Evolutionary conservation across 2,329 filamentous ascomycete species (phyloP).

Genomic region (Colletotrichum tamarilloi): DNA sequence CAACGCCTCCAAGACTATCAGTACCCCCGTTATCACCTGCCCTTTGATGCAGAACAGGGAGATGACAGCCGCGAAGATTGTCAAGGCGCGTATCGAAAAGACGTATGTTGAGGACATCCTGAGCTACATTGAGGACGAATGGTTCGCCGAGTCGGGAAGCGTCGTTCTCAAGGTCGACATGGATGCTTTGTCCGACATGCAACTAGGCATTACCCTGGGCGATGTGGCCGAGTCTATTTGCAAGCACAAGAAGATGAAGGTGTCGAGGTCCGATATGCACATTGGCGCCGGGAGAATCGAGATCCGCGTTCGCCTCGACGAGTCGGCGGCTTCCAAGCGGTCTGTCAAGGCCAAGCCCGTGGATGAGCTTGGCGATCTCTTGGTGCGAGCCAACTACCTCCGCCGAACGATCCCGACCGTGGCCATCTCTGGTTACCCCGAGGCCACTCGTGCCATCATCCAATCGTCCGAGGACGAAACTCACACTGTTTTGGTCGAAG

Average conservation of each 20-base stretch:
- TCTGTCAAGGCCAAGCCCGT: slow-evolving; percentile 58
- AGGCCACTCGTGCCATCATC: slow-evolving; percentile 88
- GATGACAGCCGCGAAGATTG: slow-evolving; percentile 85
- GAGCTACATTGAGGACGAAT: slow-evolving; percentile 86
- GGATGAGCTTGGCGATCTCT: slow-evolving; percentile 60
- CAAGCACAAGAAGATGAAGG: slow-evolving; percentile 85
- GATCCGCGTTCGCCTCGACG: slow-evolving; percentile 74
- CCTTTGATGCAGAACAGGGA: slow-evolving; percentile 80
- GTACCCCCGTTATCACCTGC: slow-evolving; percentile 92
- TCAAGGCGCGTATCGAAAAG: slow-evolving; percentile 95
- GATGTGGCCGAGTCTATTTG: slow-evolving; percentile 84
- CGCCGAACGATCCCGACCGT: slow-evolving; percentile 85
- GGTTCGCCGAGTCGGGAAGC: slow-evolving; percentile 80
- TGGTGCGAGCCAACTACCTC: slow-evolving; percentile 85
- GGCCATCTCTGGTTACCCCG: slow-evolving; percentile 90
- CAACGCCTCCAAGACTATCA: slow-evolving; percentile 95
- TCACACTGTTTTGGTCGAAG: slow-evolving; percentile 87
- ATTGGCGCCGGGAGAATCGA: slow-evolving; percentile 74
- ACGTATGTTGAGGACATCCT: slow-evolving; percentile 88
- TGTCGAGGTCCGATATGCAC: slow-evolving; percentile 73
- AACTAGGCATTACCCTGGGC: slow-evolving; percentile 78
- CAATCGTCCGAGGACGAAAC: slow-evolving; percentile 79
- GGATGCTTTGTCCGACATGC: slow-evolving; percentile 81
- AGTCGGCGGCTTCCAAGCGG: slow-evolving; percentile 59
- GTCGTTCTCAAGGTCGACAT: slow-evolving; percentile 86